phyloP scores from a whole-genome alignment of 768 basidiomycete genomes.

The Psilocybe tampanensis region DNA sequence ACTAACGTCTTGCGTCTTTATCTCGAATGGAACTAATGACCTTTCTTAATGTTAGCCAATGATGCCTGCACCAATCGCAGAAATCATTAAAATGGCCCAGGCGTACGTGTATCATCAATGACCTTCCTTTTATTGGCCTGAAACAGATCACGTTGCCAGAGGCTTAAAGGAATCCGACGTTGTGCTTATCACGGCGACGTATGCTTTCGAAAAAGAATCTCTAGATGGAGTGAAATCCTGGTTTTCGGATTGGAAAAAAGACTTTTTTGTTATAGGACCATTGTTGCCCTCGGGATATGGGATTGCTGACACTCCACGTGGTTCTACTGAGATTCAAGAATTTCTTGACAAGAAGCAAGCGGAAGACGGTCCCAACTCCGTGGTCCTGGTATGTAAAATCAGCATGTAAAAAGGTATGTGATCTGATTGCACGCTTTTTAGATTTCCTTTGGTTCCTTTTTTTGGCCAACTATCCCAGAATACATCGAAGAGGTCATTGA shows the following conservation, averaged over 20 bases:
- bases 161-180: conserved; percentile 5
- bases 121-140: neutral
- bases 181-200: neutral
- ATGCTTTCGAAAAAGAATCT: conserved; percentile 7
- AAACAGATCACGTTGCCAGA: neutral
- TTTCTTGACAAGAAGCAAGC: conserved; percentile 6
- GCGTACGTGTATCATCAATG: neutral
- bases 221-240: conserved; percentile 6
- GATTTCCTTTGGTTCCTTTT: neutral
- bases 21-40: no score
- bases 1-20: no score
- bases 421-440: neutral
- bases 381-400: conserved; percentile 4
- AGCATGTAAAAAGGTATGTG: neutral
- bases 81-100: neutral
- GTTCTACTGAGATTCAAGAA: neutral
- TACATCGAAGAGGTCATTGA: neutral
- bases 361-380: conserved; percentile 3
- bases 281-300: conserved; percentile 11
- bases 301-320: neutral
- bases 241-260: conserved; percentile 5
- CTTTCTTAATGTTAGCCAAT: no score
- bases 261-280: conserved; percentile 11
- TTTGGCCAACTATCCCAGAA: neutral
- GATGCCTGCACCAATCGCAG: neutral